phyloP scores from a whole-genome alignment of 805 yeast genomes.

The Cyberlindnera xishuangbannaensis region DNA sequence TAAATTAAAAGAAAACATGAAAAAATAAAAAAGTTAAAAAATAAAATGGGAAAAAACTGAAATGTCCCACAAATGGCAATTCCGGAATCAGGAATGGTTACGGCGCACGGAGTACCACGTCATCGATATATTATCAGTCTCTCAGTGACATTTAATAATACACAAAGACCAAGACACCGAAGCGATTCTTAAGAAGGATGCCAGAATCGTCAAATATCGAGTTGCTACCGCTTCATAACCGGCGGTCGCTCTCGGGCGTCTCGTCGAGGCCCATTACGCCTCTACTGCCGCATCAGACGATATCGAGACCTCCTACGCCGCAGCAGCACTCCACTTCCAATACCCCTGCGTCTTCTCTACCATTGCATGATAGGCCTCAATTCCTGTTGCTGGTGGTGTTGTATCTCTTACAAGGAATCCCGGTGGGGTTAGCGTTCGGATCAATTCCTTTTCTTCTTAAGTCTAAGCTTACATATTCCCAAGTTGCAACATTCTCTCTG shows the following conservation, averaged over 20 bases:
- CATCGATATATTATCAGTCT: too few species aligned
- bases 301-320: slow-evolving; percentile 1
- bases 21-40: too few species aligned
- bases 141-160: too few species aligned
- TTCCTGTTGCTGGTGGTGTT: slow-evolving; percentile 67
- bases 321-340: too few species aligned
- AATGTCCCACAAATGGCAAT: too few species aligned
- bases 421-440: slow-evolving; percentile 94
- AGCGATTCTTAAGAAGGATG: neutral
- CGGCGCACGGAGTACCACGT: too few species aligned
- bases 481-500: slow-evolving; percentile 83
- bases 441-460: slow-evolving; percentile 87
- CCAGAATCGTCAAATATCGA: slow-evolving; percentile 14
- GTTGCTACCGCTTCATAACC: slow-evolving; percentile 19
- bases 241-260: slow-evolving; percentile 14
- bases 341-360: slow-evolving; percentile 17
- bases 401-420: slow-evolving; percentile 91
- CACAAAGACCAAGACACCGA: neutral
- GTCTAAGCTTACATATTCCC: slow-evolving; percentile 75
- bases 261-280: slow-evolving; percentile 11
- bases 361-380: slow-evolving; percentile 58
- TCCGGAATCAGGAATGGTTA: too few species aligned
- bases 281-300: too few species aligned
- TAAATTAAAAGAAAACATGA: too few species aligned
- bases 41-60: too few species aligned